Conservation (phyloP, 768 basidiomycete genomes). For the Podaxis carcinomalis region DNA sequence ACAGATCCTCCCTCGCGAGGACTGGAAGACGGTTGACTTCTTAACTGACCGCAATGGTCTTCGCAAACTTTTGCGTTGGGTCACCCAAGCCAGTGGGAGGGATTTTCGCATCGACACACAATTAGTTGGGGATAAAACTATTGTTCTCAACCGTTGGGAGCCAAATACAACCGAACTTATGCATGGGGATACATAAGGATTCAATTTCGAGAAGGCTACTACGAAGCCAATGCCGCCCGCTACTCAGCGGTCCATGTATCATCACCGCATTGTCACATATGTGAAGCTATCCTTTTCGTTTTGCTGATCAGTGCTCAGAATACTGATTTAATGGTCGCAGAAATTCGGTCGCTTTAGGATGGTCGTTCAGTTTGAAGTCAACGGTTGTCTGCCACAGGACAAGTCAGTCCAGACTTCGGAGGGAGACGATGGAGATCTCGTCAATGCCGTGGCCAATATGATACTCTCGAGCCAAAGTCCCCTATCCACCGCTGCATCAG, state of each 20-base stretch:
- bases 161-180: slow-evolving; percentile 27
- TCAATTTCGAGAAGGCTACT: slow-evolving; percentile 56
- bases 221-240: slow-evolving; percentile 45
- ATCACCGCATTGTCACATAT: slow-evolving; percentile 60
- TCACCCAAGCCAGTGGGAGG: slow-evolving; percentile 26
- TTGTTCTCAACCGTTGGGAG: slow-evolving; percentile 64
- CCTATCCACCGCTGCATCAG: background rate
- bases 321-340: slow-evolving; percentile 25
- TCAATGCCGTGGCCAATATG: slow-evolving; percentile 27
- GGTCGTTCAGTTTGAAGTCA: slow-evolving; percentile 25
- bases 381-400: slow-evolving; percentile 21
- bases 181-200: slow-evolving; percentile 44
- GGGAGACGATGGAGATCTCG: slow-evolving; percentile 31
- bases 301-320: background rate
- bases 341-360: slow-evolving; percentile 41
- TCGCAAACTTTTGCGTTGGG: slow-evolving; percentile 59
- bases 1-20: slow-evolving; percentile 24
- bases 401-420: slow-evolving; percentile 18
- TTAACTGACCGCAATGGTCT: slow-evolving; percentile 65
- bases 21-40: slow-evolving; percentile 40
- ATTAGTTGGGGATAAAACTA: slow-evolving; percentile 50
- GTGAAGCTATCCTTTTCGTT: slow-evolving; percentile 31
- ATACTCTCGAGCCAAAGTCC: slow-evolving; percentile 19
- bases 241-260: slow-evolving; percentile 43
- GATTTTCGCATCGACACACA: slow-evolving; percentile 72